Evolutionary conservation across 371 early-diverging fungal species (phyloP).

Genomic region (Mortierella sp.): DNA sequence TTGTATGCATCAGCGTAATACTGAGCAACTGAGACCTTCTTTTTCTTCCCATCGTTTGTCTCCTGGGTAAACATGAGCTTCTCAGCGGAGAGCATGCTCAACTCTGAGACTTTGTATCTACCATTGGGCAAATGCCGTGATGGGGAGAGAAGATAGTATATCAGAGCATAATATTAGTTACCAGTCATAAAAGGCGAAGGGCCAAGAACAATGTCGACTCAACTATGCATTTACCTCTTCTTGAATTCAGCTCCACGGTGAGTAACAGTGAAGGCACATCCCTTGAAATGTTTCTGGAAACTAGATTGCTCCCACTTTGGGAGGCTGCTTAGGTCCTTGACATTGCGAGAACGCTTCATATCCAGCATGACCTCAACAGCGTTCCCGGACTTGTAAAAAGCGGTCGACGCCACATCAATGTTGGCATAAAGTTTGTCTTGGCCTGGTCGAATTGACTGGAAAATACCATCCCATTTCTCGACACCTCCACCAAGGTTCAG

Average conservation of each 20-base stretch:
- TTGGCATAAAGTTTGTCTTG: conserved; percentile 46
- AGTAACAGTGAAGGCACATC: conserved; percentile 68
- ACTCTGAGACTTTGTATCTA: conserved; percentile 67
- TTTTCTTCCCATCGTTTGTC: conserved; percentile 49
- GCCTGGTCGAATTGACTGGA: conserved; percentile 77
- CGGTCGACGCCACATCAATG: conserved; percentile 39
- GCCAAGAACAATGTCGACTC: background rate
- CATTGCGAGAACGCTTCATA: conserved; percentile 2
- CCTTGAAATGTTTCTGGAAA: conserved; percentile 55
- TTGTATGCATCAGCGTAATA: conserved; percentile 76
- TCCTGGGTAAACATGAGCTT: conserved; percentile 67
- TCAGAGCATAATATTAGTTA: background rate
- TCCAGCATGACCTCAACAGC: conserved; percentile 26
- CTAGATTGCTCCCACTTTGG: background rate
- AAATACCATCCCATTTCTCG: conserved; percentile 91
- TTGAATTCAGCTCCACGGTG: conserved; percentile 62
- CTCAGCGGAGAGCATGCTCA: conserved; percentile 67
- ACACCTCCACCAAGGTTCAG: conserved; percentile 76
- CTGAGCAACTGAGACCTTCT: conserved; percentile 67
- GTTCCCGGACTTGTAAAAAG: conserved; percentile 45
- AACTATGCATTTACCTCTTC: conserved; percentile 44
- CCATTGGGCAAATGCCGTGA: conserved; percentile 34
- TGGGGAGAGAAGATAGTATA: background rate
- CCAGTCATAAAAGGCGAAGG: background rate
- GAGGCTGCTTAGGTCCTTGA: conserved; percentile 17